phyloP scores from a whole-genome alignment of 352 stramenopile genomes.

The Globisporangium apiculatum region DNA sequence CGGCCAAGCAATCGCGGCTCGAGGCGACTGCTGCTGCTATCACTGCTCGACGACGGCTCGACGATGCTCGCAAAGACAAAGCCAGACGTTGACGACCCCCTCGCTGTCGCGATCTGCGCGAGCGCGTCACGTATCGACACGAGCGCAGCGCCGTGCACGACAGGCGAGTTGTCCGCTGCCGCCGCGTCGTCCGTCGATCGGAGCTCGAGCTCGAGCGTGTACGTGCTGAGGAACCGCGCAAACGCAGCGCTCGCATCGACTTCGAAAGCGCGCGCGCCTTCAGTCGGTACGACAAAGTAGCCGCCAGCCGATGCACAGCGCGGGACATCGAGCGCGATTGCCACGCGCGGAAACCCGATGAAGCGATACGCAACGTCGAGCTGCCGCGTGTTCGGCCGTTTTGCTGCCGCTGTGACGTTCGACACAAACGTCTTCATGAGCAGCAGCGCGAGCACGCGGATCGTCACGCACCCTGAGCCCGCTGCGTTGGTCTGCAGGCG shows the following conservation, averaged over 20 bases:
- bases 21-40: neutral
- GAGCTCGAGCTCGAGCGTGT: constrained; percentile 5
- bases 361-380: constrained; percentile 14
- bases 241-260: constrained; percentile 7
- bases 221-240: constrained; percentile 4
- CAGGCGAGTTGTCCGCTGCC: neutral
- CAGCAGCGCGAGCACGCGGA: constrained; percentile 11
- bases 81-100: neutral
- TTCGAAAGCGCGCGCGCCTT: constrained; percentile 3
- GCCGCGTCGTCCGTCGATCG: neutral
- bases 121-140: neutral
- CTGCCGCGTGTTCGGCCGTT: no score
- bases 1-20: constrained; percentile 6
- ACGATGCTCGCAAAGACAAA: constrained; percentile 4
- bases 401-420: neutral
- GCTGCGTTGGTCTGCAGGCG: neutral
- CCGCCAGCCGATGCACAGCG: constrained; percentile 3
- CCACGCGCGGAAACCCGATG: constrained; percentile 10
- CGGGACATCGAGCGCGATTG: neutral
- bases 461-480: neutral
- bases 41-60: neutral
- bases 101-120: neutral
- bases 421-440: constrained; percentile 15
- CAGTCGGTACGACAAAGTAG: constrained; percentile 4
- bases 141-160: neutral